A percentile compares a stretch with the other conserved stretches of the same genome.
phyloP scores from a whole-genome alignment of 805 yeast species.

The Cyberlindnera veronae region DNA sequence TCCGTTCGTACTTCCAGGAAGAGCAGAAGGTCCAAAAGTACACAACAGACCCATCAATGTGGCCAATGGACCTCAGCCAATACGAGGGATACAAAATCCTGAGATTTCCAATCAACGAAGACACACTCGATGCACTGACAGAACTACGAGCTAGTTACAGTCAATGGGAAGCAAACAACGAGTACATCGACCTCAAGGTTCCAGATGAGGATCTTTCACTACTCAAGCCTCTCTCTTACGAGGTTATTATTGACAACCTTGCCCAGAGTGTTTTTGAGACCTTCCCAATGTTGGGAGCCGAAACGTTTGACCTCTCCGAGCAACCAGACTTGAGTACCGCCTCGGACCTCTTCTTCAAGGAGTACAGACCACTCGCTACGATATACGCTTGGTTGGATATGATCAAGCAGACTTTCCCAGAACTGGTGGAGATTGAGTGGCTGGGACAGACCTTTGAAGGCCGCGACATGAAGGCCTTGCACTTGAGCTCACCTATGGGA shows the following conservation, averaged over 20 bases:
- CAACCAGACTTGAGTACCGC: constrained; percentile 15
- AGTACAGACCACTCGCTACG: constrained; percentile 62
- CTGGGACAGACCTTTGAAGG: constrained; percentile 79
- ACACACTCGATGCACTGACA: constrained; percentile 1
- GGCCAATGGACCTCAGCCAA: constrained; percentile 23
- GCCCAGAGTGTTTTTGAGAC: constrained; percentile 56
- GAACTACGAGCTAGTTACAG: constrained; percentile 22
- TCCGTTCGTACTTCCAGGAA: constrained; percentile 1
- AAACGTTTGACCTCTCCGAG: constrained; percentile 8
- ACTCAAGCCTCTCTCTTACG: constrained; percentile 1
- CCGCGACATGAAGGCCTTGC: constrained; percentile 63
- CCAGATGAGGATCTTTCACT: constrained; percentile 13
- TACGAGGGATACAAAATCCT: constrained; percentile 21
- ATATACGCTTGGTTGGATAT: constrained; percentile 71
- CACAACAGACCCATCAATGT: constrained; percentile 4
- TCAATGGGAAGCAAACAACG: constrained; percentile 48
- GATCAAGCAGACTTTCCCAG: constrained; percentile 58
- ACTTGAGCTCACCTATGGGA: constrained; percentile 49
- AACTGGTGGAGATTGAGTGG: constrained; percentile 55
- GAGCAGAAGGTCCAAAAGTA: constrained; percentile 1
- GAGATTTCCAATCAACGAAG: constrained; percentile 11
- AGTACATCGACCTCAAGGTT: constrained; percentile 44
- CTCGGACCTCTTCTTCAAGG: constrained; percentile 61
- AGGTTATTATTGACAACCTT: constrained; percentile 52
- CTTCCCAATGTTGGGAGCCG: constrained; percentile 34